Evolutionary conservation across 2,329 filamentous ascomycete species (phyloP).

Genomic region (Trichoderma sp.): DNA sequence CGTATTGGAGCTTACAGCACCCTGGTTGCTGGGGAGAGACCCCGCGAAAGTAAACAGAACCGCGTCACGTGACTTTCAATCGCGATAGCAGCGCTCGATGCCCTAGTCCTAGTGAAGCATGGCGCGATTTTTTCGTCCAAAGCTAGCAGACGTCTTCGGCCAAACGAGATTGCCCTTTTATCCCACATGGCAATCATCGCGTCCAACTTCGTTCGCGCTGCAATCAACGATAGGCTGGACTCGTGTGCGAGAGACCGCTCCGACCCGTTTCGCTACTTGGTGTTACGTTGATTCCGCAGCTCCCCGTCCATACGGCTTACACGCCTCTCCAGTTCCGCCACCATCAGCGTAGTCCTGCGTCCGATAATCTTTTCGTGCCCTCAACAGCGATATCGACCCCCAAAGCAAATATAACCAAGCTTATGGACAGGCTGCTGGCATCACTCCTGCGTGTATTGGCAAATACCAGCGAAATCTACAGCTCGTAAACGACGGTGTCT

Average conservation of each 20-base stretch:
- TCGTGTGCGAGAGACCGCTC: neutral
- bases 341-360: neutral
- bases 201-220: constrained; percentile 1
- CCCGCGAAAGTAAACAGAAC: constrained; percentile 27
- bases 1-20: constrained; percentile 28
- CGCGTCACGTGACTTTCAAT: constrained; percentile 18
- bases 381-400: neutral
- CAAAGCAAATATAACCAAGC: neutral
- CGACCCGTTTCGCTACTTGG: neutral
- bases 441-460: neutral
- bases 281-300: neutral
- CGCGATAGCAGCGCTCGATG: constrained; percentile 7
- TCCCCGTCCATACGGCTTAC: neutral
- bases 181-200: constrained; percentile 24
- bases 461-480: neutral
- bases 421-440: neutral
- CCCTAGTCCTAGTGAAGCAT: constrained; percentile 7
- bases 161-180: constrained; percentile 23
- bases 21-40: constrained; percentile 35
- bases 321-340: neutral
- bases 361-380: neutral
- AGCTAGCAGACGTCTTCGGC: neutral
- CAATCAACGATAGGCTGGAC: neutral
- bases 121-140: neutral
- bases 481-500: neutral